phyloP scores from a whole-genome alignment of 352 stramenopile species.

The Phytophthora lateralis region DNA sequence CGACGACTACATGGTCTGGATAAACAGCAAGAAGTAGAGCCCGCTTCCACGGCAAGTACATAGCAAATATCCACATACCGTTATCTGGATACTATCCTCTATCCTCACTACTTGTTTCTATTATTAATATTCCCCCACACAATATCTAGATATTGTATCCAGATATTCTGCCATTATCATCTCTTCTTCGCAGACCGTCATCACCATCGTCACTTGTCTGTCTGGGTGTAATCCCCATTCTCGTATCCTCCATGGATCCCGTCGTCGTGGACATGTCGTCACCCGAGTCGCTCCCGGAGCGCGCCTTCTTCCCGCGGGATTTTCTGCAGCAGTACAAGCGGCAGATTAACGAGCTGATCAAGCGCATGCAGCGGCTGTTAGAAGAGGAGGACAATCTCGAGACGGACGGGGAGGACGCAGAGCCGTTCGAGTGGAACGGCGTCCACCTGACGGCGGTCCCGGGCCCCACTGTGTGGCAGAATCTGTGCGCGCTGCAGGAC shows the following conservation, averaged over 20 bases:
- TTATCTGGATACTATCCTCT: too few species aligned
- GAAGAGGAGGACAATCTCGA: slow-evolving; percentile 67
- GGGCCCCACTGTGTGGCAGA: slow-evolving; percentile 67
- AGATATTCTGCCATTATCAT: slow-evolving; percentile 17
- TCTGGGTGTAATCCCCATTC: neutral
- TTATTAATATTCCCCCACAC: neutral
- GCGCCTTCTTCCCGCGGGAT: slow-evolving; percentile 56
- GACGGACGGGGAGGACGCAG: slow-evolving; percentile 39
- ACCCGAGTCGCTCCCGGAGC: slow-evolving; percentile 51
- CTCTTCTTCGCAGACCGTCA: slow-evolving; percentile 4
- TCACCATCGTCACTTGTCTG: slow-evolving; percentile 4
- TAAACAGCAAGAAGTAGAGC: slow-evolving; percentile 69
- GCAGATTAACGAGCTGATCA: slow-evolving; percentile 63
- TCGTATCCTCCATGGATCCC: neutral
- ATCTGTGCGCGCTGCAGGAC: slow-evolving; percentile 65
- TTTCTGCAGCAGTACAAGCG: slow-evolving; percentile 67
- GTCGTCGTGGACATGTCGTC: slow-evolving; percentile 17
- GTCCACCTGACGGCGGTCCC: slow-evolving; percentile 46
- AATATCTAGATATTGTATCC: neutral
- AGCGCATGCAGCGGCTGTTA: slow-evolving; percentile 60
- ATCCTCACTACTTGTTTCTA: neutral
- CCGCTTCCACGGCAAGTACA: neutral
- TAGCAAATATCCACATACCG: neutral
- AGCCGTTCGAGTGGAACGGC: slow-evolving; percentile 38
- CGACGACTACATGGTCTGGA: slow-evolving; percentile 89